phyloP scores from a whole-genome alignment of 2,329 filamentous ascomycete species.

The Microcyclospora pomicola region DNA sequence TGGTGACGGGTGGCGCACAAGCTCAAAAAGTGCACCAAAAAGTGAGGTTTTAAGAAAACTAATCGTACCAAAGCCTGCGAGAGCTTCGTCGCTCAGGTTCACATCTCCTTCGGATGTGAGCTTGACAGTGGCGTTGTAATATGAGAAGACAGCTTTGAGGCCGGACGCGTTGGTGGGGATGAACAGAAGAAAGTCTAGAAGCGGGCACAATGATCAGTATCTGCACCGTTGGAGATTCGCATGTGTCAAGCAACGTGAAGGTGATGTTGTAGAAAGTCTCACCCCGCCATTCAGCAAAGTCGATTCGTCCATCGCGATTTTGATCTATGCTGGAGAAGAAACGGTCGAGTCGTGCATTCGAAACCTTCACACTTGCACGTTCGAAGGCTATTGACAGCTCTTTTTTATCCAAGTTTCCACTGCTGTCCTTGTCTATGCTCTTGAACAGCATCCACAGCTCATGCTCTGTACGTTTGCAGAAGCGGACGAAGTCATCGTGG shows the following conservation, averaged over 20 bases:
- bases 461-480: conserved; percentile 75
- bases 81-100: conserved; percentile 74
- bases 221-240: neutral
- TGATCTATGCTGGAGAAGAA: conserved; percentile 86
- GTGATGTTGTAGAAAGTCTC: conserved; percentile 19
- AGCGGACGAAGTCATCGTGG: conserved; percentile 80
- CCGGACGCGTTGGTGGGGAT: conserved; percentile 57
- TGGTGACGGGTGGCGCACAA: conserved; percentile 9
- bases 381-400: conserved; percentile 71
- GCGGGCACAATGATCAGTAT: neutral
- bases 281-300: conserved; percentile 91
- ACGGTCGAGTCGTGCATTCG: conserved; percentile 59
- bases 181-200: conserved; percentile 82
- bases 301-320: conserved; percentile 77
- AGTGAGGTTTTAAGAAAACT: conserved; percentile 55
- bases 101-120: conserved; percentile 92
- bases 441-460: conserved; percentile 72
- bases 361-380: conserved; percentile 63
- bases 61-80: conserved; percentile 77
- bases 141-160: conserved; percentile 72
- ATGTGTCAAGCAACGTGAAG: neutral
- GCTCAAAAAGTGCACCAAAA: conserved; percentile 59
- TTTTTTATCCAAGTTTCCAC: conserved; percentile 74
- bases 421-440: conserved; percentile 71
- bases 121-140: conserved; percentile 79